Percentiles rank a stretch among this genome's conserved stretches.
Conservation (phyloP, 2,329 filamentous ascomycete genomes). For the Helicocarpus griseus region DNA sequence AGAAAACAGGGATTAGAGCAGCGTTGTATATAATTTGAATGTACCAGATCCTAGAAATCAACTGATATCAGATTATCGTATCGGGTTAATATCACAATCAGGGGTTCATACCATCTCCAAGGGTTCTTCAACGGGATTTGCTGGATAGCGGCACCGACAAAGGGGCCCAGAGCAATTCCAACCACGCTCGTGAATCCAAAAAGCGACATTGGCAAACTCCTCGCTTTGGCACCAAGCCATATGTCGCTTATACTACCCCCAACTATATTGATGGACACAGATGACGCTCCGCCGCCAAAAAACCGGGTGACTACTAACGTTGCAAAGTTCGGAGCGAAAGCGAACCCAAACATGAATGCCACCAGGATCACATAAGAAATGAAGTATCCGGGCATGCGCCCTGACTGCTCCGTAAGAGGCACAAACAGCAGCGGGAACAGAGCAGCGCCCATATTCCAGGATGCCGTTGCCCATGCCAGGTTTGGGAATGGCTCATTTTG, state of each 20-base stretch:
- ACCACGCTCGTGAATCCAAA: slow-evolving; percentile 36
- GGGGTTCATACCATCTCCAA: slow-evolving; percentile 32
- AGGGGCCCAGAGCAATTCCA: slow-evolving; percentile 36
- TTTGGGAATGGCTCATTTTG: slow-evolving; percentile 27
- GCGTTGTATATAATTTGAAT: slow-evolving; percentile 37
- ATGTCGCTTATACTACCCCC: slow-evolving; percentile 27
- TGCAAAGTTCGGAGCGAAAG: slow-evolving; percentile 36
- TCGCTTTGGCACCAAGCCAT: slow-evolving; percentile 28
- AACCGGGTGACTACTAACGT: slow-evolving; percentile 36
- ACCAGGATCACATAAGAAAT: slow-evolving; percentile 33
- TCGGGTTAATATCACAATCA: slow-evolving; percentile 10
- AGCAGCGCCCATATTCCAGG: slow-evolving; percentile 31
- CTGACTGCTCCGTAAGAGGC: slow-evolving; percentile 32
- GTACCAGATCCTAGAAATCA: slow-evolving; percentile 32
- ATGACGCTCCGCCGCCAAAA: slow-evolving; percentile 36
- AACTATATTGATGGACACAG: slow-evolving; percentile 34
- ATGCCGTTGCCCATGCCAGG: slow-evolving; percentile 24
- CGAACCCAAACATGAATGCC: slow-evolving; percentile 33
- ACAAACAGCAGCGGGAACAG: slow-evolving; percentile 30
- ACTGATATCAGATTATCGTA: slow-evolving; percentile 6
- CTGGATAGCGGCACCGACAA: slow-evolving; percentile 33
- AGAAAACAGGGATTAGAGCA: slow-evolving; percentile 32
- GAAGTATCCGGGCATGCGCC: slow-evolving; percentile 36
- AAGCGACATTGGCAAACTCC: slow-evolving; percentile 35
- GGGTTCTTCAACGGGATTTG: slow-evolving; percentile 23